Percentiles rank a stretch among this genome's conserved stretches.
phyloP scores from a whole-genome alignment of 768 basidiomycete genomes.

The Mycena filopes region DNA sequence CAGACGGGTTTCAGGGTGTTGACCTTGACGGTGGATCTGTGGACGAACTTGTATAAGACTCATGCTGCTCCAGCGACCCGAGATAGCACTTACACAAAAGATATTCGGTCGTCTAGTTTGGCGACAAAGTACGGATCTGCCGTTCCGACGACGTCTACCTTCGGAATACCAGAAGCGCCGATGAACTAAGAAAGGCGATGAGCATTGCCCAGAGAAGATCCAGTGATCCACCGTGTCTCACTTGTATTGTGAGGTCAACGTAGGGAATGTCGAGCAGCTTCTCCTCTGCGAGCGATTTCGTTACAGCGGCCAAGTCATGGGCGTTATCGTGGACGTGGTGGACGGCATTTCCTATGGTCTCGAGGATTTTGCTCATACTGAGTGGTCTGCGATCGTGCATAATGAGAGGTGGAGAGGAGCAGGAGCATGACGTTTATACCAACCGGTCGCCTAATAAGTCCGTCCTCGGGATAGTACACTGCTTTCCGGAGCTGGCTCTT shows the following conservation, averaged over 20 bases:
- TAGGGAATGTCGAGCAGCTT: slow-evolving; percentile 55
- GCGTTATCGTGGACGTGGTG: slow-evolving; percentile 44
- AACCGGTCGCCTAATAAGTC: slow-evolving; percentile 12
- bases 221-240: slow-evolving; percentile 40
- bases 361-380: slow-evolving; percentile 48
- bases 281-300: slow-evolving; percentile 44
- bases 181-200: slow-evolving; percentile 61
- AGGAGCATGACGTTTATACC: slow-evolving; percentile 25
- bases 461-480: neutral
- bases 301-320: slow-evolving; percentile 44
- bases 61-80: slow-evolving; percentile 55
- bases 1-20: slow-evolving; percentile 72
- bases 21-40: slow-evolving; percentile 67
- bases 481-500: slow-evolving; percentile 16
- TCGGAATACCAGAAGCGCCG: slow-evolving; percentile 74
- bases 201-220: slow-evolving; percentile 1
- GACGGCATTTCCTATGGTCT: slow-evolving; percentile 38
- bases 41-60: neutral
- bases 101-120: slow-evolving; percentile 69
- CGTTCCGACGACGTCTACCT: slow-evolving; percentile 71
- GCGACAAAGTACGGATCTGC: slow-evolving; percentile 82
- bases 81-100: slow-evolving; percentile 64
- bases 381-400: slow-evolving; percentile 39
- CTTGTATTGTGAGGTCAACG: slow-evolving; percentile 69
- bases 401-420: neutral